phyloP scores from a whole-genome alignment of 2,329 filamentous ascomycete genomes.

The Macroventuria anomochaeta region DNA sequence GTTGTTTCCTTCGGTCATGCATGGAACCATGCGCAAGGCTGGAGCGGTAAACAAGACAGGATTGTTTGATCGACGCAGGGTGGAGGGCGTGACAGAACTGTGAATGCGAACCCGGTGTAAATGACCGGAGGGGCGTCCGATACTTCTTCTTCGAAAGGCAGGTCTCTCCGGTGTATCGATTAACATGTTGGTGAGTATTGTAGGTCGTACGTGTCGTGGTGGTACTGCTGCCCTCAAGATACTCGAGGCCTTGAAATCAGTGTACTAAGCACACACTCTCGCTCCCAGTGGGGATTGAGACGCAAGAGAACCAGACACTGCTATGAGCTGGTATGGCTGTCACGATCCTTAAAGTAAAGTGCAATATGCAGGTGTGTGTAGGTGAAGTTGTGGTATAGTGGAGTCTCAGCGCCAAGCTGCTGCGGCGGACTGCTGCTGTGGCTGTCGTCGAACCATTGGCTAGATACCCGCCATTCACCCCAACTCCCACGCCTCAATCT shows the following conservation, averaged over 20 bases:
- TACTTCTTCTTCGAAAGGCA: neutral
- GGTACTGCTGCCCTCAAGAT: too few species aligned
- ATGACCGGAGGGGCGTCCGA: neutral
- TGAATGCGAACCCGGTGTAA: neutral
- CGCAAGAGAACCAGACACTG: too few species aligned
- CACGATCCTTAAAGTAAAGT: too few species aligned
- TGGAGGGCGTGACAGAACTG: neutral
- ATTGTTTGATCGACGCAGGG: neutral
- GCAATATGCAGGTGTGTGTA: neutral
- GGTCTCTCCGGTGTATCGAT: neutral
- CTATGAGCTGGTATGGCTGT: too few species aligned
- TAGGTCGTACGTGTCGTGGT: too few species aligned
- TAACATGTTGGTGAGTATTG: neutral
- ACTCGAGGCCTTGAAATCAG: too few species aligned
- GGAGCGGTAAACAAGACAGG: neutral
- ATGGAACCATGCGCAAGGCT: neutral
- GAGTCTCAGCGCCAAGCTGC: neutral
- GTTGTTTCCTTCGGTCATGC: neutral
- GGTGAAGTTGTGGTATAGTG: neutral
- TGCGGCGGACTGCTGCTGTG: neutral
- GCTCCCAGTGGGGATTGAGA: too few species aligned
- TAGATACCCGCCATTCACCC: conserved; percentile 10
- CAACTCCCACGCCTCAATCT: conserved; percentile 16
- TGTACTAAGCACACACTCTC: too few species aligned
- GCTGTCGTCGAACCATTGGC: conserved; percentile 8